Conservation (phyloP, 2,329 filamentous ascomycete genomes). For the Plectosphaerella plurivora region DNA sequence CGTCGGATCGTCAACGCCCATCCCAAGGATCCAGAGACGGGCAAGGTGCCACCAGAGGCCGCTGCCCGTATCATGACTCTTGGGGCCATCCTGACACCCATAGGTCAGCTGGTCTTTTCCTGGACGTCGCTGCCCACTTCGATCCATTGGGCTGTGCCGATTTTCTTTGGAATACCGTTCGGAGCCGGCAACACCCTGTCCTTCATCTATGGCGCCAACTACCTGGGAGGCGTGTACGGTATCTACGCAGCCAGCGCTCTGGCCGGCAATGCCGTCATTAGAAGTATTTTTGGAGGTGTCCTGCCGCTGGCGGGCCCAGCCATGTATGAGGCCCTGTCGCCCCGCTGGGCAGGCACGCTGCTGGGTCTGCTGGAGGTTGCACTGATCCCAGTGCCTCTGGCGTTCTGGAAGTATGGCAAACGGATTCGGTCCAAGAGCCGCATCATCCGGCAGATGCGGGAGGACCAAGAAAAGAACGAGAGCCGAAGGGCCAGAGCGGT, state of each 20-base stretch:
- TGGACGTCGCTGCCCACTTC: slow-evolving; percentile 77
- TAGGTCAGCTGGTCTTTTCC: slow-evolving; percentile 80
- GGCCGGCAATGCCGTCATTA: slow-evolving; percentile 72
- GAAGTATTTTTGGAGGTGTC: slow-evolving; percentile 70
- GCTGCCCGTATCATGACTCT: slow-evolving; percentile 78
- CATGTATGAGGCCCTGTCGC: slow-evolving; percentile 66
- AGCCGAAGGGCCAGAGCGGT: slow-evolving; percentile 23
- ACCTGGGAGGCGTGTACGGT: slow-evolving; percentile 72
- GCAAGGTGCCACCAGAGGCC: slow-evolving; percentile 70
- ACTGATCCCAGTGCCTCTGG: slow-evolving; percentile 74
- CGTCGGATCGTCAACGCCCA: slow-evolving; percentile 75
- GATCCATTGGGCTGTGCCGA: slow-evolving; percentile 79
- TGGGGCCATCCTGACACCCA: slow-evolving; percentile 66
- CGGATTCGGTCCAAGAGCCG: slow-evolving; percentile 47
- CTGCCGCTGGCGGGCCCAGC: slow-evolving; percentile 70
- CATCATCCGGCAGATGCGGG: slow-evolving; percentile 37
- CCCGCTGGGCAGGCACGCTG: slow-evolving; percentile 76
- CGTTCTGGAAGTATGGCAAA: slow-evolving; percentile 65
- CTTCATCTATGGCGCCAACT: slow-evolving; percentile 81
- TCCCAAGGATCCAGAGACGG: slow-evolving; percentile 69
- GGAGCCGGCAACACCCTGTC: slow-evolving; percentile 71
- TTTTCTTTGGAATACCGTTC: slow-evolving; percentile 75
- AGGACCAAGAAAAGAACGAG: slow-evolving; percentile 37
- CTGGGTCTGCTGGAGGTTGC: slow-evolving; percentile 68
- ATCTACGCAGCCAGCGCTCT: slow-evolving; percentile 79